Base-by-base conservation (phyloP, 1,284 basidiomycete species). In the Schizophyllum commune region DNA sequence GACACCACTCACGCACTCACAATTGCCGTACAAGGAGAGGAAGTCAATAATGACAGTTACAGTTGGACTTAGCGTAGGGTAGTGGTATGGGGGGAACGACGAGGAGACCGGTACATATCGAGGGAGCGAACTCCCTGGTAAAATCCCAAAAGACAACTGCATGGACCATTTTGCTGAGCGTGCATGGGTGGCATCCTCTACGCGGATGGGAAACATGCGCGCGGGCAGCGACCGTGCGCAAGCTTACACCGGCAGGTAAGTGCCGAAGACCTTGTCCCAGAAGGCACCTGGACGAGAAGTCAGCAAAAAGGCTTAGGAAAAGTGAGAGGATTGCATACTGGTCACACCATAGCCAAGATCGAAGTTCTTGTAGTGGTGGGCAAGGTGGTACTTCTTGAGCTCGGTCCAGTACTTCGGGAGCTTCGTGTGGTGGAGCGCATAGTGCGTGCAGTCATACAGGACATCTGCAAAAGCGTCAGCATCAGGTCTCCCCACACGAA, bases 281-380 rank as follows among this genome's bases (percentile, higher is more conserved):
- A 99, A 78, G 77, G 96, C 96, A 75, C 88, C 89, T 78, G 77
- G 2, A 59, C 57, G 58, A 56, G 9, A 47, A 13, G 56, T 22
- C 3, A 55, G 56, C 66, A 39, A 71, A 22, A 20, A 17, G n/a
- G 13, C 20, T 17, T 27, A 56, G 8, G 58, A 52, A 22, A 21
- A 19, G 8, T 21, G 55, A n/a, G 60, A 58, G 55, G 59, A 62
- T 20, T 32, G 75, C 83, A 60, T 66, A 89, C 90, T 92, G 5
- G 91, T 98, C 20, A 99, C 96, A 57, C 96, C 96, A 70, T 96
- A 99, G n/a, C 95, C 96, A 57, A 98, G 88, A 72, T 98, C 95
- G 72, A 94, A 97, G 81, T 98, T 95, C 77, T 96, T 96, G 81
- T 96, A 98, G 75, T 98, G 96, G 72, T 98, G 96, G n/a, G 94